These are phyloP conservation scores for Daldinia caldariorum DNA, from an alignment of 495 filamentous ascomycete genomes.

Conservation along the genomic window DNA sequence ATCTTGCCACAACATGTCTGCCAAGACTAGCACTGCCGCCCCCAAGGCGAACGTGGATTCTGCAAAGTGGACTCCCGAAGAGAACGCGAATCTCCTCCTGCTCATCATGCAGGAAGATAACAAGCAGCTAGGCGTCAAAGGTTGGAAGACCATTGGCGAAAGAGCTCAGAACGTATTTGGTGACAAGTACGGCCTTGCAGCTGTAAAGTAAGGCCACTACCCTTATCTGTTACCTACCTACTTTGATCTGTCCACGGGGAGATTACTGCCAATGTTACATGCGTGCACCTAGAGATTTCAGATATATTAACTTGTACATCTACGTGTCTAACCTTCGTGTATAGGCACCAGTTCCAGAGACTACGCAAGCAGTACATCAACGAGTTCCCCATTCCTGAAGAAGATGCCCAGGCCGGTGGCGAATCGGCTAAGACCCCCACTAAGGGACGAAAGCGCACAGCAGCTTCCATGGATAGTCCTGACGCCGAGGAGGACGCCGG, in stretches of 20 bases:
- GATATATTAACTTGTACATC: not conserved
- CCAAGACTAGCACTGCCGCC: not conserved
- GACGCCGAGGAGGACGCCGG: not conserved
- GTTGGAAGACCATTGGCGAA: constrained; percentile 25
- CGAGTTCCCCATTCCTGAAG: not conserved
- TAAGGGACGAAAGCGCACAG: constrained; percentile 13
- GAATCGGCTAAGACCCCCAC: constrained; percentile 1
- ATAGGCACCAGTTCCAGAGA: constrained; percentile 30
- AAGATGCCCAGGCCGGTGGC: not conserved
- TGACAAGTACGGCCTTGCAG: not conserved
- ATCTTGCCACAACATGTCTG: constrained; percentile 8
- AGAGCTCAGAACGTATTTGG: constrained; percentile 5
- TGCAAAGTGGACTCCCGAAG: constrained; percentile 16
- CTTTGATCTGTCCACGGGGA: not conserved
- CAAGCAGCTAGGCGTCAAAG: constrained; percentile 10
- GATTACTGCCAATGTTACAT: not conserved
- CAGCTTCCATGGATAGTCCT: constrained; percentile 1
- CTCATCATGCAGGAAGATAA: constrained; percentile 29
- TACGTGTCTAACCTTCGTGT: not conserved
- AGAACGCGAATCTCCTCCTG: constrained; percentile 14
- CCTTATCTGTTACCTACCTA: not conserved
- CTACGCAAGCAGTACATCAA: constrained; percentile 7
- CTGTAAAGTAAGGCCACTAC: constrained; percentile 18
- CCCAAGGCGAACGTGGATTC: not conserved
- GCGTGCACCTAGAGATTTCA: not conserved